Base-by-base conservation (phyloP, 1,284 basidiomycete species). In the Ganoderma resinaceum region DNA sequence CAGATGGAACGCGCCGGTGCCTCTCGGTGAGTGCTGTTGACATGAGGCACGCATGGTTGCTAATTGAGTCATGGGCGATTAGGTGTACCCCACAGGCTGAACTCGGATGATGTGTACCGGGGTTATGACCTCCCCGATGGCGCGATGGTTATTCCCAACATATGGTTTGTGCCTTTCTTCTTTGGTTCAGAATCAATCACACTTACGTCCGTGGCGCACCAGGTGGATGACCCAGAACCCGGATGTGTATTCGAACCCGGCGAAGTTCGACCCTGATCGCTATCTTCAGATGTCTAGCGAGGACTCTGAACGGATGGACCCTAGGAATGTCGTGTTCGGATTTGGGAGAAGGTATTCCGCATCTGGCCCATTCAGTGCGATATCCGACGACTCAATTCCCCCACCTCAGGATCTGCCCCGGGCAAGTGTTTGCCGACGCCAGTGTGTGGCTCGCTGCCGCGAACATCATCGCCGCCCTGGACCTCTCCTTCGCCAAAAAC, bases 221-320 rank as follows among this genome's bases (percentile, higher is more conserved):
- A 77, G 74, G 75, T 73, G 71, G 57, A 77, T 77, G 71, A 73
- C 73, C 12, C 69, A 71, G 26, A 65, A 75, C 62, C 66, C 70
- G 8, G 67, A 67, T 3, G 61, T 70, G 20, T 77, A 71, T 31
- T 63, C 72, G 7, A 60, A 73, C 20, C 75, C 76, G n/a, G 64
- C 71, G n/a, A 65, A 40, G 55, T 77, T 77, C 64, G 49, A 65
- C 60, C 75, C 75, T 7, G 75, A 76, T 63, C 72, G 76, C 26
- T 76, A 65, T 57, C 43, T 73, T 35, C 42, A 57, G 43, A 63
- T 70, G 68, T 70, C 70, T 23, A 63, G 62, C 43, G 72, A 66
- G 33, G 68, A 65, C 16, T 40, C 40, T 31, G 69, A 63, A 14
- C 40, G 40, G n/a, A 52, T 60, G 23, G 73, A 77, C 42, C 73